These are phyloP conservation scores for Kodamaea ohmeri DNA, from an alignment of 1,139 yeast species.

Conservation along the genomic window DNA sequence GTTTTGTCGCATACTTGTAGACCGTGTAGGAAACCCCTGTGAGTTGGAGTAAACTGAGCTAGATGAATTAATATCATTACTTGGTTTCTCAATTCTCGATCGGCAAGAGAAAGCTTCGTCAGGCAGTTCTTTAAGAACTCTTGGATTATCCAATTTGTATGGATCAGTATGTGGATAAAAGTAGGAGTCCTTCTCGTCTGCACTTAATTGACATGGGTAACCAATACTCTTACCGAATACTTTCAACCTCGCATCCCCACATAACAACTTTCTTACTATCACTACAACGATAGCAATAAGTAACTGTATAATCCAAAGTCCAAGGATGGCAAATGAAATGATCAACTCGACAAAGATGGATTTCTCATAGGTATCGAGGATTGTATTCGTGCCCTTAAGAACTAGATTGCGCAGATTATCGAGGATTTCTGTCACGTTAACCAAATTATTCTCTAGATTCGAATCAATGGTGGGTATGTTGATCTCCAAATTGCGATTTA, in stretches of 20 bases:
- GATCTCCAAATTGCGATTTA: slow-evolving; percentile 60
- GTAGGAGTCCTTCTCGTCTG: slow-evolving; percentile 26
- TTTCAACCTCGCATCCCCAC: not conserved
- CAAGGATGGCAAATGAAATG: slow-evolving; percentile 42
- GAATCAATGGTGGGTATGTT: slow-evolving; percentile 44
- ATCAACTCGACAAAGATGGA: slow-evolving; percentile 44
- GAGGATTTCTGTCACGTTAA: slow-evolving; percentile 3
- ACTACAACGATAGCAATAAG: slow-evolving; percentile 25
- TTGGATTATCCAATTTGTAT: slow-evolving; percentile 3
- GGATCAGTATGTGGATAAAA: slow-evolving; percentile 32
- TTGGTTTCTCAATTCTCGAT: too few relatives aligned
- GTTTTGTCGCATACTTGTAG: slow-evolving; percentile 5
- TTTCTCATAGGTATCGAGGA: slow-evolving; percentile 30
- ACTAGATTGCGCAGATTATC: not conserved
- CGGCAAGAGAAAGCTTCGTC: too few relatives aligned
- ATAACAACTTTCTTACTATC: not conserved
- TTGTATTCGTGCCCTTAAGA: slow-evolving; percentile 19
- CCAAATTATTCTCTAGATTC: slow-evolving; percentile 5
- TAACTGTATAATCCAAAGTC: slow-evolving; percentile 48
- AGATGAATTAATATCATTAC: too few relatives aligned
- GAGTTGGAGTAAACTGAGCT: slow-evolving; percentile 10
- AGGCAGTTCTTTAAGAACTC: too few relatives aligned
- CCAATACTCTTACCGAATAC: slow-evolving; percentile 20
- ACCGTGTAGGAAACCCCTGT: slow-evolving; percentile 5
- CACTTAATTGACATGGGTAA: slow-evolving; percentile 31